Percentiles rank a stretch among this genome's conserved stretches.
phyloP scores from a whole-genome alignment of 2,329 filamentous ascomycete genomes.

The Ophiosphaerella herpotricha region DNA sequence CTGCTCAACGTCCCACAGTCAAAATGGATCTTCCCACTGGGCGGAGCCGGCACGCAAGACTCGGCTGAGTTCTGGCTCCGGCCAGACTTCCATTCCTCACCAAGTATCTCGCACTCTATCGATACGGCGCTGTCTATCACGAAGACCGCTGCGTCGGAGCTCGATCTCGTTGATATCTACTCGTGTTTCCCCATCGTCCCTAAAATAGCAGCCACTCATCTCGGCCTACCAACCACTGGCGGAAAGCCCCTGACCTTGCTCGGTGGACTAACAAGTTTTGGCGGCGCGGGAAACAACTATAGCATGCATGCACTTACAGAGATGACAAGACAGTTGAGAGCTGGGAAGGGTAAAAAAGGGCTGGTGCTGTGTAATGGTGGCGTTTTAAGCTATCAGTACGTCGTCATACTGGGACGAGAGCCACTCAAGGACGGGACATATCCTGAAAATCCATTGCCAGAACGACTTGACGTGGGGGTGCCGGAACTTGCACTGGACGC shows the following conservation, averaged over 20 bases:
- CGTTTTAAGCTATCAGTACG: conserved; percentile 68
- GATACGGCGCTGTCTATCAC: conserved; percentile 58
- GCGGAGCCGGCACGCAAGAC: conserved; percentile 66
- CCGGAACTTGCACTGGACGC: conserved; percentile 48
- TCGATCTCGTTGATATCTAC: conserved; percentile 69
- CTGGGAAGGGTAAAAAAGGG: conserved; percentile 54
- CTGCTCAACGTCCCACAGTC: conserved; percentile 59
- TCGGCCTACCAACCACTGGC: conserved; percentile 56
- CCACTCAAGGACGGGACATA: conserved; percentile 52
- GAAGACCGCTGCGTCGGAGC: conserved; percentile 53
- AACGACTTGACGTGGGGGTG: conserved; percentile 46
- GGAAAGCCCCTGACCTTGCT: conserved; percentile 63
- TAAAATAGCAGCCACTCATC: conserved; percentile 66
- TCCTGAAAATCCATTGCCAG: conserved; percentile 55
- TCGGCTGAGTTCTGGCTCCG: conserved; percentile 66
- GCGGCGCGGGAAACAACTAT: conserved; percentile 73
- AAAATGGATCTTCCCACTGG: conserved; percentile 67
- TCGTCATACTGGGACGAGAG: conserved; percentile 59
- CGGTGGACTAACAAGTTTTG: conserved; percentile 70
- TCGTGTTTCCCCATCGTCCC: conserved; percentile 73
- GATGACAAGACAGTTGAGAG: conserved; percentile 55
- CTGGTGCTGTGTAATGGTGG: conserved; percentile 70
- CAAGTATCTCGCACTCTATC: conserved; percentile 62
- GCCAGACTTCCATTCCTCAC: conserved; percentile 61
- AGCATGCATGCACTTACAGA: conserved; percentile 63